These are phyloP conservation scores for Aspergillus bertholletiae DNA, from an alignment of 495 filamentous ascomycete species.

Conservation along the genomic window DNA sequence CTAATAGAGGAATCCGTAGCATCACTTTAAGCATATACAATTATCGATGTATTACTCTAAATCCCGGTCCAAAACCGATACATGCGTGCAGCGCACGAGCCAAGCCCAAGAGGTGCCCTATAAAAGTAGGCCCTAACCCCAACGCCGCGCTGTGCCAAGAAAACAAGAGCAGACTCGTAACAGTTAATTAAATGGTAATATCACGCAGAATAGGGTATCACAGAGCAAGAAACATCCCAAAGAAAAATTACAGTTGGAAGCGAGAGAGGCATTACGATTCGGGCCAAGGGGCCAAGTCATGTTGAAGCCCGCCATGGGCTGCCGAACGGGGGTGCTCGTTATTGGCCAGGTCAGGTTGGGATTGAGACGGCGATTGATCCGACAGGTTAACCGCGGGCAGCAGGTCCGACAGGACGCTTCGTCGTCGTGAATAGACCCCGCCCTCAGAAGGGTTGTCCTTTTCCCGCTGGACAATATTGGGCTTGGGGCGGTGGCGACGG, in stretches of 20 bases:
- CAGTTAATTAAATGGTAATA: slow-evolving; percentile 1
- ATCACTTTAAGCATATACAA: not conserved
- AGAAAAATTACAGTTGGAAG: not conserved
- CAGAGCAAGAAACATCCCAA: not conserved
- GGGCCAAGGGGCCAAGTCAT: slow-evolving; percentile 17
- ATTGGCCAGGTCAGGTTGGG: not conserved
- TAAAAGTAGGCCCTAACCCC: not conserved
- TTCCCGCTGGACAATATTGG: slow-evolving; percentile 22
- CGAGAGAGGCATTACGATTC: not conserved
- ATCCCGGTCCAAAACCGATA: not conserved
- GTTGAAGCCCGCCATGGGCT: slow-evolving; percentile 6
- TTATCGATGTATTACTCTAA: not conserved
- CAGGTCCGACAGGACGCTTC: slow-evolving; percentile 33
- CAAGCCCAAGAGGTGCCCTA: not conserved
- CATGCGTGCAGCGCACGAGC: not conserved
- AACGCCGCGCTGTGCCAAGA: not conserved
- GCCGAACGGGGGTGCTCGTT: not conserved
- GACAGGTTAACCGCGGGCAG: slow-evolving; percentile 26
- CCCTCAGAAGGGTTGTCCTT: slow-evolving; percentile 34
- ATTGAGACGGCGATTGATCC: slow-evolving; percentile 10
- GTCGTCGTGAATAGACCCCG: slow-evolving; percentile 36
- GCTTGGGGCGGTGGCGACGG: slow-evolving; percentile 21
- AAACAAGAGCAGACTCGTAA: not conserved
- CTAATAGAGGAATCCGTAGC: not conserved
- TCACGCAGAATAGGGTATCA: slow-evolving; percentile 1